Evolutionary conservation across 495 filamentous ascomycete genomes (phyloP).

Genomic region (Lophiostoma macrostomum): DNA sequence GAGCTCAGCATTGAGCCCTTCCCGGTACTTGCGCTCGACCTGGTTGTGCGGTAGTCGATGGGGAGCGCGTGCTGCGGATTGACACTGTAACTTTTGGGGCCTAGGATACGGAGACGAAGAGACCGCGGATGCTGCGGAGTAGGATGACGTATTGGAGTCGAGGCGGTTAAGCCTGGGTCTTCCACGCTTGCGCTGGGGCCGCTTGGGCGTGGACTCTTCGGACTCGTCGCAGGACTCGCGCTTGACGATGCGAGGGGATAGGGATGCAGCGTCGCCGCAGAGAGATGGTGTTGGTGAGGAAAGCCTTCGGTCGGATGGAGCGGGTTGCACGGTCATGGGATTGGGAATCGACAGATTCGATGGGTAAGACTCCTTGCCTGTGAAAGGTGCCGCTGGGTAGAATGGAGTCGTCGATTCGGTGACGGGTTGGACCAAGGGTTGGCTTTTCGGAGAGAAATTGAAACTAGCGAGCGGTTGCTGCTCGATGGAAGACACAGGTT

Average conservation of each 20-base stretch:
- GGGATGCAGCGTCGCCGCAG: slow-evolving; percentile 17
- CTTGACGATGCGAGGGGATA: slow-evolving; percentile 8
- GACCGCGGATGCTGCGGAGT: slow-evolving; percentile 5
- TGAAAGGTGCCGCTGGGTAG: no score
- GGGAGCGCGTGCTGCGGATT: no score
- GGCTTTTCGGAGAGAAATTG: neutral
- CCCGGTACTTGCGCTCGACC: slow-evolving; percentile 37
- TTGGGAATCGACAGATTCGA: no score
- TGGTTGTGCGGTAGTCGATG: slow-evolving; percentile 35
- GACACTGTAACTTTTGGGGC: no score
- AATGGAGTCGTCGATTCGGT: no score
- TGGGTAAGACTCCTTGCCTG: no score
- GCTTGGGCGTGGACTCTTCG: slow-evolving; percentile 10
- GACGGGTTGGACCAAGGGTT: no score
- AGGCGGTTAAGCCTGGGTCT: slow-evolving; percentile 19
- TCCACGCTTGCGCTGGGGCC: slow-evolving; percentile 15
- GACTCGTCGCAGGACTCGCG: slow-evolving; percentile 15
- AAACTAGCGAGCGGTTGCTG: no score
- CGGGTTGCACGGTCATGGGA: slow-evolving; percentile 1
- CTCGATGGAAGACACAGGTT: slow-evolving; percentile 19
- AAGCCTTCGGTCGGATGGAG: slow-evolving; percentile 14
- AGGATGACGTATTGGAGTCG: slow-evolving; percentile 7
- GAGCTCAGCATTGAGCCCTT: slow-evolving; percentile 33
- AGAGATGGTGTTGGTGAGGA: slow-evolving; percentile 17
- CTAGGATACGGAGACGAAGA: neutral